Evolutionary conservation across 768 basidiomycete genomes (phyloP).

Genomic region (Hypholoma fasciculare): DNA sequence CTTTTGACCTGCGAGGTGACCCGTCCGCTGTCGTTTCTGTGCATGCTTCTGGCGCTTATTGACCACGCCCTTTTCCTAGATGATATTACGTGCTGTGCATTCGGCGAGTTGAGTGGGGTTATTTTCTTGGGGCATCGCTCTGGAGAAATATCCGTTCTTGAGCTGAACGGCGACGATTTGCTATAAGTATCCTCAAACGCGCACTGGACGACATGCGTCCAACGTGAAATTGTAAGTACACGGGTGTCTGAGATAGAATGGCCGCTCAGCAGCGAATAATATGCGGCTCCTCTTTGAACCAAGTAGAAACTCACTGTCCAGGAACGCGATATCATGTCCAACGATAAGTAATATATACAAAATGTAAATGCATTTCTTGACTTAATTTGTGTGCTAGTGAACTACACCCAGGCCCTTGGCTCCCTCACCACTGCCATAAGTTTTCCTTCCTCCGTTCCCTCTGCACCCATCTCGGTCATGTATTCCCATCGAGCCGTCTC

Average conservation of each 20-base stretch:
- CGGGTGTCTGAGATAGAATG: no score
- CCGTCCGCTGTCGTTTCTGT: neutral
- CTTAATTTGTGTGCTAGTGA: neutral
- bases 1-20: constrained; percentile 42
- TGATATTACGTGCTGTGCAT: constrained; percentile 45
- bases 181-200: no score
- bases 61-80: constrained; percentile 26
- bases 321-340: neutral
- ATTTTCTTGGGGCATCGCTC: constrained; percentile 42
- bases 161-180: constrained; percentile 3
- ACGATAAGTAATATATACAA: neutral
- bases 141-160: constrained; percentile 37
- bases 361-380: neutral
- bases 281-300: no score
- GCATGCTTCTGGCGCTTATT: neutral
- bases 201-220: no score
- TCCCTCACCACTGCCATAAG: constrained; percentile 60
- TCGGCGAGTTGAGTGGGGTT: constrained; percentile 44
- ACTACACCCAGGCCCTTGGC: constrained; percentile 63
- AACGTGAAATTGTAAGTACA: neutral
- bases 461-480: constrained; percentile 69
- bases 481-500: constrained; percentile 92
- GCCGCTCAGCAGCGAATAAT: no score
- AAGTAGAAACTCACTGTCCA: no score
- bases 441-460: constrained; percentile 67